These are phyloP conservation scores for Irpex rosettiformis DNA, from an alignment of 1,284 basidiomycete species.

Conservation along the genomic window DNA sequence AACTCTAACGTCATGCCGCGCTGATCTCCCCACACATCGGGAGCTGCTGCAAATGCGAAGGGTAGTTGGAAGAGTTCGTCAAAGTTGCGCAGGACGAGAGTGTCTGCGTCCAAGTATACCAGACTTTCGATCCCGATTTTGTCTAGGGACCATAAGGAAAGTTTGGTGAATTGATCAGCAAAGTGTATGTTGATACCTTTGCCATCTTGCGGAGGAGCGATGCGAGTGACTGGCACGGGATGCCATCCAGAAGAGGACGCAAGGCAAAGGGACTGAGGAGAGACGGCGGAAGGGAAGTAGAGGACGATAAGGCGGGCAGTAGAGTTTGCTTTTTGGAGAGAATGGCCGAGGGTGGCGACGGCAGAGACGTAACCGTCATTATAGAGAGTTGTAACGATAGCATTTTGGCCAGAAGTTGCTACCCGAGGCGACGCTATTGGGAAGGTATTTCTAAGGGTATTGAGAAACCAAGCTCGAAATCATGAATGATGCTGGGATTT, in stretches of 20 bases:
- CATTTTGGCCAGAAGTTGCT: conserved; percentile 18
- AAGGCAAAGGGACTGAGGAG: conserved; percentile 36
- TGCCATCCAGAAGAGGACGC: conserved; percentile 38
- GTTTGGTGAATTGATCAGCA: conserved; percentile 42
- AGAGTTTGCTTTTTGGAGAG: conserved; percentile 33
- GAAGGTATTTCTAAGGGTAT: conserved; percentile 1
- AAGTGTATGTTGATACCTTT: conserved; percentile 35
- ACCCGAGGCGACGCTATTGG: conserved; percentile 1
- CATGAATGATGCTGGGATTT: neutral
- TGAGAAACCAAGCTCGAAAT: no score
- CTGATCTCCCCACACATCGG: conserved; percentile 34
- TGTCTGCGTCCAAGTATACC: conserved; percentile 43
- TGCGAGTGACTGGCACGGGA: conserved; percentile 32
- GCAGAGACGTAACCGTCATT: conserved; percentile 39
- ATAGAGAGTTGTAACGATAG: conserved; percentile 41
- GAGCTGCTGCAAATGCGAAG: conserved; percentile 41
- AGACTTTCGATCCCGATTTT: conserved; percentile 23
- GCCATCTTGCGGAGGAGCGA: conserved; percentile 36
- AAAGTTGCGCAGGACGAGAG: conserved; percentile 38
- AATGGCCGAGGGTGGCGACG: conserved; percentile 41
- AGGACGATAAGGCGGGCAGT: conserved; percentile 33
- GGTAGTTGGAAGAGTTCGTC: conserved; percentile 45
- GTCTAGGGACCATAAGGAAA: conserved; percentile 41
- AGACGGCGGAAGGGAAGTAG: conserved; percentile 38
- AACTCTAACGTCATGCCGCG: conserved; percentile 37